Conservation (phyloP, 192 early-diverging fungal genomes). For the Coemansia sp. region DNA sequence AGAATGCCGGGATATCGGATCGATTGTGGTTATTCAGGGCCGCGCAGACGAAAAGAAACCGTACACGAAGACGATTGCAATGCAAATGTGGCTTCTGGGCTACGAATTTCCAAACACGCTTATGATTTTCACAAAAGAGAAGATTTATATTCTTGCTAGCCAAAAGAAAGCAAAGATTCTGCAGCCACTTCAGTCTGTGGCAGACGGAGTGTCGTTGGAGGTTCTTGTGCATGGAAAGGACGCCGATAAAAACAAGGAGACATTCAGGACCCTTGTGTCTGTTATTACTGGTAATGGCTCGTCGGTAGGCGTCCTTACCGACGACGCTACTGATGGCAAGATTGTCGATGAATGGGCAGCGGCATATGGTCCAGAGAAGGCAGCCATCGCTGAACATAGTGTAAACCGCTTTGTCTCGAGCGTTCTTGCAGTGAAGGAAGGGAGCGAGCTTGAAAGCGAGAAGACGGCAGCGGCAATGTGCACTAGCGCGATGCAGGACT, state of each 20-base stretch:
- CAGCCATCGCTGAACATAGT: slow-evolving; percentile 69
- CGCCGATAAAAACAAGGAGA: slow-evolving; percentile 62
- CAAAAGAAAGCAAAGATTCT: slow-evolving; percentile 79
- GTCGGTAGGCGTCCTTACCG: slow-evolving; percentile 71
- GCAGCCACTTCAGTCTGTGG: slow-evolving; percentile 49
- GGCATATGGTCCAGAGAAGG: slow-evolving; percentile 56
- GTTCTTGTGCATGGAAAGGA: slow-evolving; percentile 81
- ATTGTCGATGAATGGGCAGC: slow-evolving; percentile 79
- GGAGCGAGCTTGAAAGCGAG: slow-evolving; percentile 78
- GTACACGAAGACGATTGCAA: slow-evolving; percentile 51
- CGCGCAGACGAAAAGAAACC: slow-evolving; percentile 38
- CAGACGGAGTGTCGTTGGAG: slow-evolving; percentile 66
- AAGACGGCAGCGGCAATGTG: slow-evolving; percentile 73
- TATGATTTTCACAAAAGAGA: slow-evolving; percentile 72
- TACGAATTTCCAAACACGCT: slow-evolving; percentile 91
- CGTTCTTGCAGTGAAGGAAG: slow-evolving; percentile 85
- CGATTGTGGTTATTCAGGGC: slow-evolving; percentile 37
- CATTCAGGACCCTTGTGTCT: slow-evolving; percentile 63
- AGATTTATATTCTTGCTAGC: slow-evolving; percentile 76
- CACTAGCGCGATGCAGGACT: slow-evolving; percentile 78
- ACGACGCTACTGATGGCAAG: slow-evolving; percentile 77
- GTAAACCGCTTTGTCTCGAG: slow-evolving; percentile 68
- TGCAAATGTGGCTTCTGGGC: slow-evolving; percentile 88
- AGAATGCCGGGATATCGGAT: slow-evolving; percentile 22
- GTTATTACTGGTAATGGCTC: slow-evolving; percentile 41